Base-by-base conservation (phyloP, 805 yeast genomes). In the Starmerella vitae region DNA sequence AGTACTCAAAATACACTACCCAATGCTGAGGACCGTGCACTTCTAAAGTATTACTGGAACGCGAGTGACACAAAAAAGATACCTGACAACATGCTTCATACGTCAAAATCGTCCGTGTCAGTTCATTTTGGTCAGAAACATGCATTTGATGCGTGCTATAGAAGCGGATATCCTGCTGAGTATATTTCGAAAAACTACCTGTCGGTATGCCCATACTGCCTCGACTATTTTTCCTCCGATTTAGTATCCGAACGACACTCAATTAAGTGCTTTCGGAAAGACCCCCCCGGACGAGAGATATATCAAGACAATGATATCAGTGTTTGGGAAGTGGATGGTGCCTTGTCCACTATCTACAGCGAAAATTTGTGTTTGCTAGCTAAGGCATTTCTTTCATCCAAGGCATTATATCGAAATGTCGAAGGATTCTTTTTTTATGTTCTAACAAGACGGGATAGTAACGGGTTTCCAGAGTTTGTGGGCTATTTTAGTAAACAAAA, bases 401-500 rank as follows among this genome's bases (percentile, higher is more conserved):
- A 91, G 55, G 84, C 96, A 0, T 64, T 91, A 37, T 86, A 85
- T 55, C 84, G 84, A 55, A 97, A 91, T 53, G 97, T 88, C 32
- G 95, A 91, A 57, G 95, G 97, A 1, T 88, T 88, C 51, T 71
- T 80, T 55, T 91, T 91, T 55, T 91, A 88, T 59, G 74, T 86
- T 2, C 59, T 91, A 33, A 80, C 88, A 4, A 91, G 80, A 47
- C 64, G 70, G 31, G 81, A 76, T 50, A 64, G 53, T 4, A 19
- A 34, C 6, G 66, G 64, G 14, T 78, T 78, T 54, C 34, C 42
- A 1, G 30, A 22, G 9, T 80, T 91, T 60, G 86, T 86, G 28
- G 98, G 98, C 0, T 91, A 91, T 58, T 91, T 91, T 55, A 81
- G 94, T 19, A 91, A 91, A 52, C 95, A 86, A 52, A 77, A 77